These are phyloP conservation scores for Panus rudis DNA, from an alignment of 768 basidiomycete genomes.

Conservation along the genomic window DNA sequence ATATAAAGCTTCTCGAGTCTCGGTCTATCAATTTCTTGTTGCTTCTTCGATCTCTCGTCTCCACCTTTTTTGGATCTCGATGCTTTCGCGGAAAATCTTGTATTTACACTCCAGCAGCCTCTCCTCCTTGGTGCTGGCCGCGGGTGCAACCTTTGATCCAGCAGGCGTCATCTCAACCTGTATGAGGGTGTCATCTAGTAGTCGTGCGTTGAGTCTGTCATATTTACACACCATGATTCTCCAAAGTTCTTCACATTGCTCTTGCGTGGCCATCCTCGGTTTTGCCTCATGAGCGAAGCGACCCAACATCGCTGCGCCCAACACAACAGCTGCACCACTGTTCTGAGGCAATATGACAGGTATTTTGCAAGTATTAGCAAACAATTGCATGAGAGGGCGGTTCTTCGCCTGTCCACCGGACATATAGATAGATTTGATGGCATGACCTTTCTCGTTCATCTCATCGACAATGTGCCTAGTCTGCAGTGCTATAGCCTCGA, in stretches of 20 bases:
- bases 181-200: background rate
- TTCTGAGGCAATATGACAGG: conserved; percentile 78
- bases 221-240: conserved; percentile 68
- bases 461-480: conserved; percentile 90
- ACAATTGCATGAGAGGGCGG: conserved; percentile 75
- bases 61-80: conserved; percentile 88
- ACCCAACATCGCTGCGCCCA: conserved; percentile 92
- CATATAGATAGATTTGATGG: conserved; percentile 81
- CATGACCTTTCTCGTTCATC: conserved; percentile 83
- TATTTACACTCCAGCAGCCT: conserved; percentile 87
- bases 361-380: conserved; percentile 79
- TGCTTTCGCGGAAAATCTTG: conserved; percentile 82
- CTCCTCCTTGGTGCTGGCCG: conserved; percentile 54
- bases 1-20: too few relatives aligned
- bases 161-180: conserved; percentile 91
- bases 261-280: conserved; percentile 29
- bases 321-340: conserved; percentile 75
- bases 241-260: conserved; percentile 72
- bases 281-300: conserved; percentile 67
- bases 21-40: too few relatives aligned
- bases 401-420: conserved; percentile 93
- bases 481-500: conserved; percentile 91
- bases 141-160: conserved; percentile 64
- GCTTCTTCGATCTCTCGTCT: conserved; percentile 69
- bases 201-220: background rate